A percentile compares a stretch with the other conserved stretches of the same genome.
Conservation (phyloP, 176 grass and related monocot genomes). For the Aegilops speltoides region DNA sequence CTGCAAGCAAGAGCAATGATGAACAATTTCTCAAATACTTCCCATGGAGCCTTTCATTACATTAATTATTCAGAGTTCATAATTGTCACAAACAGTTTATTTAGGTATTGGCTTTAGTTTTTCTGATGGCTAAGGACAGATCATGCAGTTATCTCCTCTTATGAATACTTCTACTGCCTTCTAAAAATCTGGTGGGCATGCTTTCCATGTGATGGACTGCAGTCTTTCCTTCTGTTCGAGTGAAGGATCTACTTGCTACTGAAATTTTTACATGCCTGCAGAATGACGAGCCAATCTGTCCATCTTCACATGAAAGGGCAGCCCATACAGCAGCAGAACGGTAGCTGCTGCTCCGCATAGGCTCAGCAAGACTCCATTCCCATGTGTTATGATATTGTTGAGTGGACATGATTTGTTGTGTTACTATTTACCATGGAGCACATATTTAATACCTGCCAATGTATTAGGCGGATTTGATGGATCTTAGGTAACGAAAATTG, state of each 20-base stretch:
- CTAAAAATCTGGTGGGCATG: too few species aligned
- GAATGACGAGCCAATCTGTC: slow-evolving; percentile 65
- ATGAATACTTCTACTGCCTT: too few species aligned
- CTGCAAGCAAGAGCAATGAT: too few species aligned
- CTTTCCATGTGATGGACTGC: too few species aligned
- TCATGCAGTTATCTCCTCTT: too few species aligned
- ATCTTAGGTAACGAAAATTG: not conserved
- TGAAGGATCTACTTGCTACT: not conserved
- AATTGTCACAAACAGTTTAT: not conserved
- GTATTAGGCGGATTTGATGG: not conserved
- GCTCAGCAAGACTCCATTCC: not conserved
- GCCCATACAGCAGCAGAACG: not conserved
- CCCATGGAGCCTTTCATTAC: too few species aligned
- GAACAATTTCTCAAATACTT: too few species aligned
- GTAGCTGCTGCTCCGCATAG: slow-evolving; percentile 9
- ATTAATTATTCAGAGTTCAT: too few species aligned
- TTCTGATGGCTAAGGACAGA: not conserved
- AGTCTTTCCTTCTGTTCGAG: not conserved
- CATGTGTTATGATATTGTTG: not conserved
- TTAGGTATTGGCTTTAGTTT: not conserved
- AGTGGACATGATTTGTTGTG: not conserved
- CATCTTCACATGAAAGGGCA: slow-evolving; percentile 72
- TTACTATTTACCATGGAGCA: not conserved
- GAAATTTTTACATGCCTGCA: slow-evolving; percentile 30
- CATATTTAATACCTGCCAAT: not conserved